Base-by-base conservation (phyloP, 306 rosid genomes). In the Cajanus cajan region DNA sequence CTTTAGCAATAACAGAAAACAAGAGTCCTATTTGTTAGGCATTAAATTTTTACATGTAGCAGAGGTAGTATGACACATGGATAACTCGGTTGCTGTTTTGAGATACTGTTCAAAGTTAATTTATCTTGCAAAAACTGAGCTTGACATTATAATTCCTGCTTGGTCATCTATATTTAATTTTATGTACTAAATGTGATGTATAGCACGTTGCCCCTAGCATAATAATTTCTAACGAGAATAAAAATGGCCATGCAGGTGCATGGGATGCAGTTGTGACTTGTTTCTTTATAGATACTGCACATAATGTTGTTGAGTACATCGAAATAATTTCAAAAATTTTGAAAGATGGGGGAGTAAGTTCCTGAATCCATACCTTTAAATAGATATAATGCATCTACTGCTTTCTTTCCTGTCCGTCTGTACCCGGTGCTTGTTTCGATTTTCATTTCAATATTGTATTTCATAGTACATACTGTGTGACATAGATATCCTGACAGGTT, bases 261-360 rank as follows among this genome's bases (percentile, higher is more conserved):
- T 95, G 99, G 99, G 99, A 92, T 90, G 97, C 90, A 28, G 92
- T 92, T 76, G 99, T 91, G 74, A 95, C 99, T 41, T 95, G 98
- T 74, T 95, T 95, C 89, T 95, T 95, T 78, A 91, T 95, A 22
- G 98, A 95, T 72, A 95, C 98, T 0, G 98, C 98, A 33, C 98
- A 95, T 82, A 95, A 95, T 72, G 77, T 95, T 73, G 82, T 95
- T 62, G 98, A 93, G 86, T 95, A 95, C 78, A 87, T 95, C 48
- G 97, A 93, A 85, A 88, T 95, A 84, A 91, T 95, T 82, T 92
- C 98, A 50, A 82, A 80, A 80, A 78, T 95, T 54, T 81, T 95
- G 89, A 95, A 91, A 89, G 91, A 95, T 44, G 98, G 97, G 11
- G 98, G 98, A 82, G 99, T 95, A 89, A 95, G 96, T 87, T 79